Evolutionary conservation across 1,139 yeast genomes (phyloP), one percentile per base, ranked within the genome.

Genomic region (Hyphopichia burtonii): DNA sequence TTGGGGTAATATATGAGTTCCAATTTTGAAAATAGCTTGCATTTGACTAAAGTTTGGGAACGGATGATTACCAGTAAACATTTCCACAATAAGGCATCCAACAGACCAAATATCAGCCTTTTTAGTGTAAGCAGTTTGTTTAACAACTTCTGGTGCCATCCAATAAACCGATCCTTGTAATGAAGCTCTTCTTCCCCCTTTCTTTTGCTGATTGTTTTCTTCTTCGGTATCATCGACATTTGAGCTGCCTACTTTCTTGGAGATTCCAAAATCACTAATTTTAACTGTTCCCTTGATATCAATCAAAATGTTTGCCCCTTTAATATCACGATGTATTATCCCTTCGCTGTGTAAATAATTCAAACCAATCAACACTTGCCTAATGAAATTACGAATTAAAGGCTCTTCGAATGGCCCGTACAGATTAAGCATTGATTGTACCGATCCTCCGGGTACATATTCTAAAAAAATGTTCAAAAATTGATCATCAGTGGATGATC

Each of bases 121-220:
- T 40, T 86, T 81, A 4, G 96, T 90, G 45, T 89, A 87, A 0
- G 93, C 87, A 1, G 89, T 83, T 57, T 90, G 96, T 55, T 88
- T 87, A 12, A 90, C 96, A 12, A 91, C 96, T 59, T 91, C 98
- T 0, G 98, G 98, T 0, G 97, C 96, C 98, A 91, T 91, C 98
- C 98, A 91, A 57, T 84, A 91, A 0, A 90, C 96, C 6, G 96
- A 87, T 0, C 98, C 98, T 65, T 90, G 97, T 38, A 91, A 63
- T 0, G 96, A 88, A 0, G 90, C 93, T 38, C 96, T 74, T 52
- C 87, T 82, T 20, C 75, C 70, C 11, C 68, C 56, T 23, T 32
- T 25, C 45, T 53, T 62, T 48, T 52, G 57, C 20, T 41, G 28
- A 32, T 32, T 19, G 27, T 39, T 38, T 37, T 54, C 55, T 31